Evolutionary conservation across 768 basidiomycete species (phyloP).

Genomic region (Gymnopilus junonius): DNA sequence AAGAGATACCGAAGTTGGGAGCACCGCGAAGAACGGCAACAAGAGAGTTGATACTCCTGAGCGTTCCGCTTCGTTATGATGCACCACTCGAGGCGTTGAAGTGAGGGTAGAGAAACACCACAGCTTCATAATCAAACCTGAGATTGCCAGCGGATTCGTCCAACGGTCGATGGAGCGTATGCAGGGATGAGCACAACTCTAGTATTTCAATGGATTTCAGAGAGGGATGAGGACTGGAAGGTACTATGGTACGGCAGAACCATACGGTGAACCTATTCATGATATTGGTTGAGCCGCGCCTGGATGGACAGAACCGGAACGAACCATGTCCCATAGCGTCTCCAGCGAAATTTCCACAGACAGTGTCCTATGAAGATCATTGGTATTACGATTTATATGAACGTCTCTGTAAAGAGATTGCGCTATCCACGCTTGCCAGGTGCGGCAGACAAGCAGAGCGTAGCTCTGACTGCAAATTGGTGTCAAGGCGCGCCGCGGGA

Average conservation of each 20-base stretch:
- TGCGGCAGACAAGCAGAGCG: constrained; percentile 59
- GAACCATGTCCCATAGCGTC: constrained; percentile 35
- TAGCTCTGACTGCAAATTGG: constrained; percentile 39
- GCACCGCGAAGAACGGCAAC: constrained; percentile 51
- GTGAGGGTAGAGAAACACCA: constrained; percentile 48
- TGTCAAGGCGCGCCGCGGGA: constrained; percentile 29
- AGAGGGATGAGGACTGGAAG: constrained; percentile 34
- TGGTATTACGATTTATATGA: constrained; percentile 37
- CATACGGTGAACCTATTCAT: constrained; percentile 53
- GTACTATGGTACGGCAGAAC: constrained; percentile 64
- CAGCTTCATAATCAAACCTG: constrained; percentile 58
- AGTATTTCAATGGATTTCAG: constrained; percentile 51
- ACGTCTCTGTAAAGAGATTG: constrained; percentile 59
- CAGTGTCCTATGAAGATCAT: constrained; percentile 30
- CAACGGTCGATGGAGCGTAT: constrained; percentile 58
- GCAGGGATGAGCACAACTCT: constrained; percentile 49
- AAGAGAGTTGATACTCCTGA: constrained; percentile 69
- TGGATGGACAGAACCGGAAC: constrained; percentile 10
- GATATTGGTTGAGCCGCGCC: constrained; percentile 7
- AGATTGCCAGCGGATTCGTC: constrained; percentile 30
- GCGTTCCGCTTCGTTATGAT: constrained; percentile 57
- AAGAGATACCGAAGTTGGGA: constrained; percentile 64
- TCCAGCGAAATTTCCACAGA: constrained; percentile 25
- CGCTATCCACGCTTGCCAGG: constrained; percentile 55
- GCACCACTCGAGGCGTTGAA: constrained; percentile 74